A percentile compares a stretch with the other conserved stretches of the same genome.
Conservation (phyloP, 106 monocot genomes). For the Dendrobium huoshanense region DNA sequence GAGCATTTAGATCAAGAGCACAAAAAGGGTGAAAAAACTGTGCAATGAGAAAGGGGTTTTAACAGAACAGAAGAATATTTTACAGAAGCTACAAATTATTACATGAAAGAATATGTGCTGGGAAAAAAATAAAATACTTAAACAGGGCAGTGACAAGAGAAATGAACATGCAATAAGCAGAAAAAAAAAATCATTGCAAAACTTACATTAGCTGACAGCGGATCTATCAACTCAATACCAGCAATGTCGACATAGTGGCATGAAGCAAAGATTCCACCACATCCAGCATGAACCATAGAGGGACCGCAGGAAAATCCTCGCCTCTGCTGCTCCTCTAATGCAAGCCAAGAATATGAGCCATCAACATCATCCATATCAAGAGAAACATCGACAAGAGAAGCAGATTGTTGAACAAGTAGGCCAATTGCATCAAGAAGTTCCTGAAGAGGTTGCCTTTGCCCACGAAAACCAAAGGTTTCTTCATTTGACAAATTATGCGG, state of each 20-base stretch:
- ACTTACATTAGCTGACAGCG: conserved; percentile 87
- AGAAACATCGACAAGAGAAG: conserved; percentile 75
- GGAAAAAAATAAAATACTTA: not conserved
- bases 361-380: conserved; percentile 71
- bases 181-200: not conserved
- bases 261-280: conserved; percentile 78
- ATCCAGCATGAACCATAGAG: conserved; percentile 86
- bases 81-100: not conserved
- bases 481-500: conserved; percentile 24
- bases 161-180: not conserved
- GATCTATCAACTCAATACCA: conserved; percentile 78
- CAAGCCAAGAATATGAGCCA: conserved; percentile 75
- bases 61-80: not conserved
- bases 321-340: conserved; percentile 73
- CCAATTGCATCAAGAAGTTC: conserved; percentile 75
- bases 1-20: too few species aligned
- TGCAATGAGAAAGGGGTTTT: not conserved
- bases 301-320: conserved; percentile 90
- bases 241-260: conserved; percentile 91
- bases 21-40: not conserved
- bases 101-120: not conserved
- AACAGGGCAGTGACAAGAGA: not conserved
- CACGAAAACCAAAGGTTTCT: conserved; percentile 22
- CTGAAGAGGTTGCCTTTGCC: conserved; percentile 55
- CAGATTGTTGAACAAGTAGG: conserved; percentile 76